Percentiles rank a stretch among this genome's conserved stretches.
Conservation (phyloP, 768 basidiomycete genomes). For the Phylloporus sp. region DNA sequence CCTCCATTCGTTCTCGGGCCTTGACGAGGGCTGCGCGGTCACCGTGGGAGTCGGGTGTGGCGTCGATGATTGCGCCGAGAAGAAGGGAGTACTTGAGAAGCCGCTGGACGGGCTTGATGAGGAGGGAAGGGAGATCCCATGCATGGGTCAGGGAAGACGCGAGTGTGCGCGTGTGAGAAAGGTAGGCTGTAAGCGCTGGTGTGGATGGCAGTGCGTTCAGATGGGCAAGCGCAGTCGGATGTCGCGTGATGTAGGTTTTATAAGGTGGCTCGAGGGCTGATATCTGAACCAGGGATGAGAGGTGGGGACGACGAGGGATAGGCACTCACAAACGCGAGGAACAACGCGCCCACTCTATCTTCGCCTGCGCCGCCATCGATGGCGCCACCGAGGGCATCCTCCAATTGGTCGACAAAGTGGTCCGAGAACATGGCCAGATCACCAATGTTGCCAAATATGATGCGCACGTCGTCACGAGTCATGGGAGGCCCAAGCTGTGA, state of each 20-base stretch:
- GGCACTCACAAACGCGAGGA: slow-evolving; percentile 61
- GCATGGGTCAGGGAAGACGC: slow-evolving; percentile 76
- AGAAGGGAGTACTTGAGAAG: slow-evolving; percentile 92
- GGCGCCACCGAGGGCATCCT: slow-evolving; percentile 59
- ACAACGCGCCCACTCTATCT: slow-evolving; percentile 67
- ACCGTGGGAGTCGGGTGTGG: slow-evolving; percentile 63
- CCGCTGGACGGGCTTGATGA: slow-evolving; percentile 97
- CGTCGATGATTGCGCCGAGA: slow-evolving; percentile 69
- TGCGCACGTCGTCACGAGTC: slow-evolving; percentile 63
- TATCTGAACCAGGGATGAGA: slow-evolving; percentile 41
- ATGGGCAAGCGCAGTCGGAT: slow-evolving; percentile 70
- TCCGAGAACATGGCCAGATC: slow-evolving; percentile 75
- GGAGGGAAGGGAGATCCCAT: slow-evolving; percentile 89
- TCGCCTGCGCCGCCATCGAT: slow-evolving; percentile 64
- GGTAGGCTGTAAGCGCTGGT: slow-evolving; percentile 55
- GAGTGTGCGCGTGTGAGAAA: slow-evolving; percentile 59
- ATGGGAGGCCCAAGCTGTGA: slow-evolving; percentile 56
- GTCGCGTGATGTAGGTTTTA: slow-evolving; percentile 77
- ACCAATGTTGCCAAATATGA: slow-evolving; percentile 73
- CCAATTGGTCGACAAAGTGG: slow-evolving; percentile 57
- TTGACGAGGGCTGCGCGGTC: slow-evolving; percentile 46
- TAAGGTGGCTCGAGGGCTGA: slow-evolving; percentile 69
- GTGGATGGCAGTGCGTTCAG: slow-evolving; percentile 44
- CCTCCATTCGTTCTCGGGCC: slow-evolving; percentile 51
- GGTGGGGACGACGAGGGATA: background rate